Percentiles rank a stretch among this genome's conserved stretches.
phyloP scores from a whole-genome alignment of 2,329 filamentous ascomycete species.

The Nemania diffusa region DNA sequence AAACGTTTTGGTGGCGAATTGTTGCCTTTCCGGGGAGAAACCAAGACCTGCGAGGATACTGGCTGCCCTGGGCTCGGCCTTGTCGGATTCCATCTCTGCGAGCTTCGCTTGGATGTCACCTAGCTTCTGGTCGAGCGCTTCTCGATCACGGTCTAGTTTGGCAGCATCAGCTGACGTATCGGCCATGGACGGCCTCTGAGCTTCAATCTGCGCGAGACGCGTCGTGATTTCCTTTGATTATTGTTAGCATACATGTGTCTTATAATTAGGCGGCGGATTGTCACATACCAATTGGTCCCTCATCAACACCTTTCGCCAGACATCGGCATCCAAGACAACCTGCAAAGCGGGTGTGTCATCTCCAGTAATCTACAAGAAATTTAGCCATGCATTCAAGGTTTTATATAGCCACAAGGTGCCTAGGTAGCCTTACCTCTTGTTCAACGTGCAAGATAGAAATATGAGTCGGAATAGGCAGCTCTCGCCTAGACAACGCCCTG shows the following conservation, averaged over 20 bases:
- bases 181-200: constrained; percentile 80
- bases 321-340: constrained; percentile 95
- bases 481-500: constrained; percentile 89
- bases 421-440: constrained; percentile 78
- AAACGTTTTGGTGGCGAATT: constrained; percentile 95
- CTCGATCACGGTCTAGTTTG: constrained; percentile 84
- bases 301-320: constrained; percentile 96
- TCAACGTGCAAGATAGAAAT: constrained; percentile 99
- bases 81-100: constrained; percentile 98
- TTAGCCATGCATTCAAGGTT: constrained; percentile 37
- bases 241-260: constrained; percentile 47
- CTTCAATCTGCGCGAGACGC: constrained; percentile 80
- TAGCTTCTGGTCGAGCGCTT: constrained; percentile 89
- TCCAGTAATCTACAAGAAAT: constrained; percentile 75
- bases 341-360: constrained; percentile 96
- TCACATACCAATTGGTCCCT: constrained; percentile 81
- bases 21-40: constrained; percentile 92
- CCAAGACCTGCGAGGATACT: constrained; percentile 97
- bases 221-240: constrained; percentile 75
- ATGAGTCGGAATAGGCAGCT: constrained; percentile 93
- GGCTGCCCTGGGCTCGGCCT: constrained; percentile 93
- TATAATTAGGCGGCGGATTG: not conserved
- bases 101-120: constrained; percentile 92
- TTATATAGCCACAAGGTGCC: not conserved
- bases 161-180: constrained; percentile 92